Percentiles rank a stretch among this genome's conserved stretches.
Conservation (phyloP, 228 moss, liverwort and hornwort genomes). For the Sphagnum magellanicum region DNA sequence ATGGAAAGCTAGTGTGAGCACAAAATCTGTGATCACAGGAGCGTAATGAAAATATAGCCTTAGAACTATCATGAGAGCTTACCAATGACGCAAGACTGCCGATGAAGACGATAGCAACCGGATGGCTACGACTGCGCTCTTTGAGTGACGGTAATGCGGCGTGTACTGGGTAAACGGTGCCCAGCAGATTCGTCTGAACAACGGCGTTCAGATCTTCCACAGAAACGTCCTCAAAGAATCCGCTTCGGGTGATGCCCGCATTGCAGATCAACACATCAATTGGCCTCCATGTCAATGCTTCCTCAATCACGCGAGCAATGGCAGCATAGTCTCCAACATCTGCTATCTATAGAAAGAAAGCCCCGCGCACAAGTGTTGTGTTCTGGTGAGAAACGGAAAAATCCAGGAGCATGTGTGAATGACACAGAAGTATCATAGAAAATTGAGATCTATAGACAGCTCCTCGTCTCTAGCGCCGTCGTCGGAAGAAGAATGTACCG, state of each 20-base stretch:
- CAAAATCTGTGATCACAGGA: too few species aligned
- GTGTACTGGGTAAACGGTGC: slow-evolving; percentile 39
- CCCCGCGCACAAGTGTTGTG: background rate
- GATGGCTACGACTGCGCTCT: slow-evolving; percentile 37
- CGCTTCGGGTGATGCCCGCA: slow-evolving; percentile 82
- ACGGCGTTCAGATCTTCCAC: slow-evolving; percentile 61
- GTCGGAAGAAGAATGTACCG: too few species aligned
- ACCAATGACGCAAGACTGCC: slow-evolving; percentile 55
- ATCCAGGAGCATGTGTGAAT: background rate
- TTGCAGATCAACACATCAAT: slow-evolving; percentile 77
- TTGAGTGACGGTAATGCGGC: slow-evolving; percentile 38
- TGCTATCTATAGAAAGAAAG: slow-evolving; percentile 35
- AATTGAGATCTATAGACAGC: background rate
- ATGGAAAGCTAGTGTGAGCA: too few species aligned
- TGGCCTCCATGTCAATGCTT: slow-evolving; percentile 70
- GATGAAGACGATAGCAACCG: slow-evolving; percentile 41
- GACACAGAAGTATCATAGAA: background rate
- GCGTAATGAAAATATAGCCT: too few species aligned
- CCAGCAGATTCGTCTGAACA: slow-evolving; percentile 44
- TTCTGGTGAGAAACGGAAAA: background rate
- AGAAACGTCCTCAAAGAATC: slow-evolving; percentile 65
- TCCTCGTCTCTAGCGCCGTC: too few species aligned
- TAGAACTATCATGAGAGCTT: slow-evolving; percentile 1
- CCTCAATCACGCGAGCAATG: slow-evolving; percentile 47
- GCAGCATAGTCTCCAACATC: slow-evolving; percentile 64